Evolutionary conservation across 2,329 filamentous ascomycete species (phyloP).

Genomic region (Dissoconium aciculare): DNA sequence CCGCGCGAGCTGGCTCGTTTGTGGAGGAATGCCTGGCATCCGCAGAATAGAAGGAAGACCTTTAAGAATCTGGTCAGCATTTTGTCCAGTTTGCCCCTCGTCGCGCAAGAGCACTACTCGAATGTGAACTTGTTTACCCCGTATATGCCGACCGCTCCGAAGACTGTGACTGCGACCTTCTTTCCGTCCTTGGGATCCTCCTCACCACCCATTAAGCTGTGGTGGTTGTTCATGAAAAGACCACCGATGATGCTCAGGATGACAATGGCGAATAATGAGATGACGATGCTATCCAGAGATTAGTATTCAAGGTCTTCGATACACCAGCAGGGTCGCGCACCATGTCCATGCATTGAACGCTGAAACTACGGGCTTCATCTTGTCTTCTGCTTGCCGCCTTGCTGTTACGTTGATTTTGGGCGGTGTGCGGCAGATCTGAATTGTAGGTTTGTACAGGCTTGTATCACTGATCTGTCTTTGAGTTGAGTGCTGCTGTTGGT

Average conservation of each 20-base stretch:
- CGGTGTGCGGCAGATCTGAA: too few relatives aligned
- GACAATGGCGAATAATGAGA: conserved; percentile 49
- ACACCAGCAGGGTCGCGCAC: too few relatives aligned
- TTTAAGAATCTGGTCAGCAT: conserved; percentile 23
- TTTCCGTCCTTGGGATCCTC: conserved; percentile 49
- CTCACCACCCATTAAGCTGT: conserved; percentile 64
- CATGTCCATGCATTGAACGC: conserved; percentile 91
- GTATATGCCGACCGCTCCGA: conserved; percentile 78
- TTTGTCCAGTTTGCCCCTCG: background rate
- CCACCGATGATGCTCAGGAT: conserved; percentile 51
- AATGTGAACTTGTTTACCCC: conserved; percentile 48
- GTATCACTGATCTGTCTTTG: too few relatives aligned
- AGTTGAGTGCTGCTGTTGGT: too few relatives aligned
- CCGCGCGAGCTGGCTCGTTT: conserved; percentile 68
- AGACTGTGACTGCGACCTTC: conserved; percentile 71
- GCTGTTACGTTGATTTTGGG: too few relatives aligned
- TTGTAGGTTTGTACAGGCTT: too few relatives aligned
- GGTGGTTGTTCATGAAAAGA: conserved; percentile 63
- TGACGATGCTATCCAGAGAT: conserved; percentile 59
- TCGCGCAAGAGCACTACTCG: background rate
- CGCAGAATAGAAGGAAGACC: conserved; percentile 86
- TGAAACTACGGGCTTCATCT: conserved; percentile 89
- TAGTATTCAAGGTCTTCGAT: too few relatives aligned
- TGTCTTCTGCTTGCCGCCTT: conserved; percentile 23
- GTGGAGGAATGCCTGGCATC: conserved; percentile 75